phyloP scores from a whole-genome alignment of 2,329 filamentous ascomycete species.

The Colletotrichum sp. region DNA sequence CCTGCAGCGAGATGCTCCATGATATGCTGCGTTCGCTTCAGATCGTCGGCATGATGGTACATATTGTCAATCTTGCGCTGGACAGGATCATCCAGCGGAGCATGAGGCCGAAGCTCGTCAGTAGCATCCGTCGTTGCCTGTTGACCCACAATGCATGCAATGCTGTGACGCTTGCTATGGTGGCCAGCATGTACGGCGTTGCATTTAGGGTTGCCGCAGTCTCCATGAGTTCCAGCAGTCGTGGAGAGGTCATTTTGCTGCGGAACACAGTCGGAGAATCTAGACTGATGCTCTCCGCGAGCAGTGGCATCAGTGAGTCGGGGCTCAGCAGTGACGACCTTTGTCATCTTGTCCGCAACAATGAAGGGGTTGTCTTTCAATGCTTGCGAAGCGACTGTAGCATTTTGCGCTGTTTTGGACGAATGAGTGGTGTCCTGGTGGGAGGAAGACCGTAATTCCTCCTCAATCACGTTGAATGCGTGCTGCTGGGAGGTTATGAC shows the following conservation, averaged over 20 bases:
- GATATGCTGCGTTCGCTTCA: constrained; percentile 38
- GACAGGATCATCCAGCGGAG: constrained; percentile 6
- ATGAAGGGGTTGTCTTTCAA: constrained; percentile 37
- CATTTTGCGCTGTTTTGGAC: neutral
- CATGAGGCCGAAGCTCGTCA: neutral
- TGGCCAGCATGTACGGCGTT: constrained; percentile 27
- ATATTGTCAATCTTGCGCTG: constrained; percentile 32
- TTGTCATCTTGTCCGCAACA: constrained; percentile 30
- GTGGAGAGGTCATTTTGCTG: constrained; percentile 17
- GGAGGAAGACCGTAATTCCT: neutral
- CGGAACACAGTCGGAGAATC: constrained; percentile 35
- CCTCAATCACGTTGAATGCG: neutral
- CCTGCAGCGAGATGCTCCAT: constrained; percentile 36
- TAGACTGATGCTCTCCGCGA: constrained; percentile 22
- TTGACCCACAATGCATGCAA: constrained; percentile 30
- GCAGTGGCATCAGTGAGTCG: constrained; percentile 23
- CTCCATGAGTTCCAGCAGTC: constrained; percentile 18
- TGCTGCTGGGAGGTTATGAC: neutral
- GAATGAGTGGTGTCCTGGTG: neutral
- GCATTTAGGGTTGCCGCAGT: constrained; percentile 32
- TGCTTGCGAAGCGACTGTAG: neutral
- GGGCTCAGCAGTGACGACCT: constrained; percentile 24
- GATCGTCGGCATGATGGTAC: constrained; percentile 36
- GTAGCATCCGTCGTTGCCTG: constrained; percentile 4
- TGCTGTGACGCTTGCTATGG: constrained; percentile 34